Evolutionary conservation across 2,329 filamentous ascomycete species (phyloP).

Genomic region (Xylariaceae sp.): DNA sequence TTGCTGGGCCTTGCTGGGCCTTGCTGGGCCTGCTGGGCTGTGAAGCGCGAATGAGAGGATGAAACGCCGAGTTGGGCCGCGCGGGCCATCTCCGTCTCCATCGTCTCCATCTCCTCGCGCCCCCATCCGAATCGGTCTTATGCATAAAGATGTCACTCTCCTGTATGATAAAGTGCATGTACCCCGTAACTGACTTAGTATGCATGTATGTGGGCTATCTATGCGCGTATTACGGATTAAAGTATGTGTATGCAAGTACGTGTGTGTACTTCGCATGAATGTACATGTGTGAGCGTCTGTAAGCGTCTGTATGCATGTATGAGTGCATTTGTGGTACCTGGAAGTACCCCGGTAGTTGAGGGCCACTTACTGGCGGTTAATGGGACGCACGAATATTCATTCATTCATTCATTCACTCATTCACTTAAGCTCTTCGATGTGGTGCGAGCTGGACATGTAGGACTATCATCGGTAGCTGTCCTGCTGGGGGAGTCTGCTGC

Average conservation of each 20-base stretch:
- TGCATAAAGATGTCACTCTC: conserved; percentile 9
- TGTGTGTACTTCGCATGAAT: neutral
- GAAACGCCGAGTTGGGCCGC: conserved; percentile 18
- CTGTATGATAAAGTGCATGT: neutral
- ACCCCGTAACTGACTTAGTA: neutral
- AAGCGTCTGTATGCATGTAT: neutral
- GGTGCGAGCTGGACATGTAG: no score
- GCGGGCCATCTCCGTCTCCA: neutral
- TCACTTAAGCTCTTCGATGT: no score
- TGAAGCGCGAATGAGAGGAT: conserved; percentile 10
- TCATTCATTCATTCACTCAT: no score
- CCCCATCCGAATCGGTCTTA: neutral
- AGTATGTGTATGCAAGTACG: neutral
- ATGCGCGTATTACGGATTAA: neutral
- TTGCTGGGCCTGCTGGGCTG: no score
- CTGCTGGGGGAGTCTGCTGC: no score
- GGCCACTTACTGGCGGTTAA: no score
- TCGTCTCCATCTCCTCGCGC: conserved; percentile 2
- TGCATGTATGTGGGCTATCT: neutral
- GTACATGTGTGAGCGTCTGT: neutral
- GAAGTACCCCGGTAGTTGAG: neutral
- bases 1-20: neutral
- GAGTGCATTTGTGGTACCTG: neutral
- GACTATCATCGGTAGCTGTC: no score
- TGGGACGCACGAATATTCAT: no score